Evolutionary conservation across 148 eudicot species (phyloP).

Genomic region (Camellia granthamiana): DNA sequence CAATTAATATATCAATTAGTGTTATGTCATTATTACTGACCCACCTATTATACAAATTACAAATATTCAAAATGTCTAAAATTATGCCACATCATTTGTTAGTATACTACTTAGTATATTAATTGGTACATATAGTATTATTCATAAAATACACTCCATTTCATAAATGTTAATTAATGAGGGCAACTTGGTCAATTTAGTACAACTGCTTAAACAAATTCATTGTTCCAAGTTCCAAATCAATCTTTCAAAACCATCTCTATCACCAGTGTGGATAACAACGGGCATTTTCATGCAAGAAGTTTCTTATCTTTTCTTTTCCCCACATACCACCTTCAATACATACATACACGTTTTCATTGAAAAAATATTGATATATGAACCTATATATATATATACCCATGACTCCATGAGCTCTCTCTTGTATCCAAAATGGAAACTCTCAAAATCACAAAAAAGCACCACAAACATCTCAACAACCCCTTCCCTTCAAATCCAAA

Average conservation of each 20-base stretch:
- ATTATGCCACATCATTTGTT: too few species aligned
- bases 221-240: not conserved
- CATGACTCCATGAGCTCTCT: not conserved
- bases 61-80: too few species aligned
- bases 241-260: not conserved
- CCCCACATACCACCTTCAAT: not conserved
- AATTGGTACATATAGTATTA: too few species aligned
- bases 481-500: conserved; percentile 79
- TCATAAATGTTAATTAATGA: not conserved
- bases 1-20: too few species aligned
- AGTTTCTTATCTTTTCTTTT: not conserved
- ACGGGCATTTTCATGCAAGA: not conserved
- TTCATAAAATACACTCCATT: not conserved
- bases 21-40: too few species aligned
- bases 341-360: not conserved
- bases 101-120: too few species aligned
- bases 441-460: conserved; percentile 75
- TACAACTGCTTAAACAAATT: not conserved
- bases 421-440: conserved; percentile 38
- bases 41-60: too few species aligned
- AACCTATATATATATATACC: not conserved
- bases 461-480: conserved; percentile 85
- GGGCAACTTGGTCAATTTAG: not conserved
- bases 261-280: not conserved
- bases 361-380: not conserved